Base-by-base conservation (phyloP, 805 yeast genomes). In the Lachancea quebecensis region DNA sequence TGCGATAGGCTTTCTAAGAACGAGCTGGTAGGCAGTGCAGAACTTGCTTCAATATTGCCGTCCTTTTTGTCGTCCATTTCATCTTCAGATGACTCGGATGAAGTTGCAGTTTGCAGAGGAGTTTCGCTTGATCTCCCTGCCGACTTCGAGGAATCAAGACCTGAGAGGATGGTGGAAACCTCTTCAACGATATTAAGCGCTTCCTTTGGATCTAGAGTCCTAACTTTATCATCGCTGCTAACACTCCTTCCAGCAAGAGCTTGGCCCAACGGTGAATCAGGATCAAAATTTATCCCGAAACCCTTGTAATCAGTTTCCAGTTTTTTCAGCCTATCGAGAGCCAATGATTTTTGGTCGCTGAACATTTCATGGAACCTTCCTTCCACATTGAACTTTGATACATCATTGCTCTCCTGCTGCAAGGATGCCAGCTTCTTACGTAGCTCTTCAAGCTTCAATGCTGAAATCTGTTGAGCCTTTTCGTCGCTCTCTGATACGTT, bases 321-420 rank as follows among this genome's bases (percentile, higher is more conserved):
- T 50, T 82, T 84, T 31, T 76, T 69, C 45, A 90, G 70, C 52
- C 95, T 72, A 46, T 81, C 83, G 71, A 86, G 69, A 0, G 91
- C 91, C 60, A 78, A 70, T 41, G 70, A 58, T 55, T 80, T 84
- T 55, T 81, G 82, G 49, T 76, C 76, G 38, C 73, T 70, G 62
- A 81, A 72, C 55, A 75, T 58, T 40, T 83, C 81, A 49, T 75
- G 74, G 44, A 77, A 74, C 45, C 75, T 66, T 11, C 69, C 69
- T 45, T 70, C 64, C 12, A 69, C 65, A 62, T 83, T 83, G 52
- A 72, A 77, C 57, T 84, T 85, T 61, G 85, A 74, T 34, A 85
- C 81, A 50, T 80, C 88, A 60, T 85, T 85, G 1, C 90, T 81
- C 58, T 85, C 90, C 39, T 73, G 72, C 60, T 85, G 93, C 38